A percentile compares a stretch with the other conserved stretches of the same genome.
phyloP scores from a whole-genome alignment of 225 moss, liverwort and hornwort genomes.

The Pseudisothecium myosuroides region DNA sequence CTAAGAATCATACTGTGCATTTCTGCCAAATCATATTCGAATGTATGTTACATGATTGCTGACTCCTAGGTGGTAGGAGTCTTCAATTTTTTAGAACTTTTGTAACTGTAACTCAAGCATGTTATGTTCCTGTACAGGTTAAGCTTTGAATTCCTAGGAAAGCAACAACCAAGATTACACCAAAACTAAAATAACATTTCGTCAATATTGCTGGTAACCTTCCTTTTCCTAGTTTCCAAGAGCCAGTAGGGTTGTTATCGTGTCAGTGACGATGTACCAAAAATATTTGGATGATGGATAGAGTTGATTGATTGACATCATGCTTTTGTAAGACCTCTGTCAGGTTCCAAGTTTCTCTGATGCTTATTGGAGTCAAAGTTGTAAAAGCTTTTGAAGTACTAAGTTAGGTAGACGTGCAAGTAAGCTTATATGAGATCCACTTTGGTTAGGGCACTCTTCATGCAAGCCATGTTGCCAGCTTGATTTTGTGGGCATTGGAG shows the following conservation, averaged over 20 bases:
- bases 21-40: not conserved
- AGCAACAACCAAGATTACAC: not conserved
- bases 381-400: not conserved
- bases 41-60: not conserved
- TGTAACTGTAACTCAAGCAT: not conserved
- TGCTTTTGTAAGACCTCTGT: not conserved
- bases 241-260: not conserved
- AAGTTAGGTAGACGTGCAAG: not conserved
- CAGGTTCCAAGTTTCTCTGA: not conserved
- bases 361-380: not conserved
- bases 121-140: not conserved
- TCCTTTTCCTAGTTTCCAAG: not conserved
- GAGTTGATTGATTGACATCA: conserved; percentile 8
- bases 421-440: not conserved
- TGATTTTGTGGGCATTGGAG: not conserved
- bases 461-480: not conserved
- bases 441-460: not conserved
- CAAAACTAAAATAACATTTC: not conserved
- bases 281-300: conserved; percentile 1
- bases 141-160: not conserved
- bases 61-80: not conserved
- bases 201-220: not conserved
- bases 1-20: not conserved
- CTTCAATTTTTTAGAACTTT: not conserved
- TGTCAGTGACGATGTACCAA: conserved; percentile 3